Conservation (phyloP, 768 basidiomycete genomes). For the Trametes elegans region DNA sequence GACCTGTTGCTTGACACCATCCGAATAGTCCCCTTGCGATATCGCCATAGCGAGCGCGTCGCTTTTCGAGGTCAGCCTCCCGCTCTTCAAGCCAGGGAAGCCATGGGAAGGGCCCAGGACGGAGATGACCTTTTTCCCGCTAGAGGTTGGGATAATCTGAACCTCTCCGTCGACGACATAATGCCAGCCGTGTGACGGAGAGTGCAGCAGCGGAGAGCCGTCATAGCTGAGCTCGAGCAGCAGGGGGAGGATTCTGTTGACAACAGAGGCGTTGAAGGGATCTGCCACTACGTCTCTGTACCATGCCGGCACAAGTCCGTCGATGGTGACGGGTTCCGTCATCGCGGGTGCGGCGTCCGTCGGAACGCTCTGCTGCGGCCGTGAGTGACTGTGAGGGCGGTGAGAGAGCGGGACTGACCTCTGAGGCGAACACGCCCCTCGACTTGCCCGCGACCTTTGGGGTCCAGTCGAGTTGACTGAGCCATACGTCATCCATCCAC, state of each 20-base stretch:
- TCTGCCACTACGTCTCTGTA: constrained; percentile 48
- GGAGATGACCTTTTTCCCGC: constrained; percentile 40
- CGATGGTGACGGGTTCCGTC: neutral
- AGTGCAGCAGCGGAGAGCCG: constrained; percentile 57
- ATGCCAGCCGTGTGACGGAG: constrained; percentile 65
- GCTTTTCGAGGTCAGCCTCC: constrained; percentile 42
- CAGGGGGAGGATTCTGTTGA: constrained; percentile 62
- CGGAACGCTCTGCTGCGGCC: neutral
- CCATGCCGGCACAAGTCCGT: constrained; percentile 47
- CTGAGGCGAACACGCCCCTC: constrained; percentile 48
- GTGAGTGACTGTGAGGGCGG: neutral
- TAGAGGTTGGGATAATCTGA: constrained; percentile 42
- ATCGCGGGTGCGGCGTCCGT: too few relatives aligned
- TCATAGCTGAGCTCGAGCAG: constrained; percentile 64
- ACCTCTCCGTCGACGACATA: constrained; percentile 38
- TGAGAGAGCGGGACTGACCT: constrained; percentile 24
- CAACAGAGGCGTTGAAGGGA: constrained; percentile 39
- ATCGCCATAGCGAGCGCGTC: constrained; percentile 45
- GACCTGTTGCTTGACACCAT: constrained; percentile 36
- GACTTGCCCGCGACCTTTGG: constrained; percentile 76
- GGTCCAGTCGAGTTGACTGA: constrained; percentile 93
- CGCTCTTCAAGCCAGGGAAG: constrained; percentile 41
- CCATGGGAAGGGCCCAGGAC: constrained; percentile 50
- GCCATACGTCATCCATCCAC: constrained; percentile 79
- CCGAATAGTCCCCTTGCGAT: constrained; percentile 40